phyloP scores from a whole-genome alignment of 1,139 yeast species.

The Yamadazyma dendronema region DNA sequence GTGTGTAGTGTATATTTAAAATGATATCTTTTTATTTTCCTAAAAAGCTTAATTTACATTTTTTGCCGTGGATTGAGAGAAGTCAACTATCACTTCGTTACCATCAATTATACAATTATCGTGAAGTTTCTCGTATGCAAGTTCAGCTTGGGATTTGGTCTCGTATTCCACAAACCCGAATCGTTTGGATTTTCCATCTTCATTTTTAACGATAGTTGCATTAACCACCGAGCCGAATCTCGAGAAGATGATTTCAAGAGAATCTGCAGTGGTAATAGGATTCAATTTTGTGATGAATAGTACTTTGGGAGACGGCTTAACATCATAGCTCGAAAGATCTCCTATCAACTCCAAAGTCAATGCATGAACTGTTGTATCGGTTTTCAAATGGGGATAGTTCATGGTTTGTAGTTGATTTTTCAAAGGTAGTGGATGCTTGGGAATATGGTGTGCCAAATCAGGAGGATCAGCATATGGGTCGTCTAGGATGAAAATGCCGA shows the following conservation, averaged over 20 bases:
- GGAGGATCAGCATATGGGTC: conserved; percentile 51
- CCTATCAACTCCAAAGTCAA: conserved; percentile 63
- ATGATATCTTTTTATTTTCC: not conserved
- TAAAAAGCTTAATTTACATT: conserved; percentile 1
- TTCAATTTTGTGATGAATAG: conserved; percentile 64
- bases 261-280: conserved; percentile 55
- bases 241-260: conserved; percentile 52
- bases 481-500: conserved; percentile 48
- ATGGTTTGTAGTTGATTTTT: conserved; percentile 13
- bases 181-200: conserved; percentile 48
- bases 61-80: conserved; percentile 53
- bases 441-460: conserved; percentile 3
- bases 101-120: conserved; percentile 62
- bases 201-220: conserved; percentile 48
- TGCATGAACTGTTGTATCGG: conserved; percentile 29
- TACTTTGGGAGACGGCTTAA: conserved; percentile 60
- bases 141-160: conserved; percentile 48
- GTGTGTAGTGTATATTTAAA: not conserved
- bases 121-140: conserved; percentile 59
- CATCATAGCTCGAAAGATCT: conserved; percentile 59
- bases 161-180: conserved; percentile 65
- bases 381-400: conserved; percentile 5
- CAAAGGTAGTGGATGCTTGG: conserved; percentile 8
- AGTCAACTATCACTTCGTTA: conserved; percentile 61
- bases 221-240: conserved; percentile 56